A percentile compares a stretch with the other conserved stretches of the same genome.
These are phyloP conservation scores for Simplicillium aogashimaense DNA, from an alignment of 2,329 filamentous ascomycete species.

Conservation along the genomic window DNA sequence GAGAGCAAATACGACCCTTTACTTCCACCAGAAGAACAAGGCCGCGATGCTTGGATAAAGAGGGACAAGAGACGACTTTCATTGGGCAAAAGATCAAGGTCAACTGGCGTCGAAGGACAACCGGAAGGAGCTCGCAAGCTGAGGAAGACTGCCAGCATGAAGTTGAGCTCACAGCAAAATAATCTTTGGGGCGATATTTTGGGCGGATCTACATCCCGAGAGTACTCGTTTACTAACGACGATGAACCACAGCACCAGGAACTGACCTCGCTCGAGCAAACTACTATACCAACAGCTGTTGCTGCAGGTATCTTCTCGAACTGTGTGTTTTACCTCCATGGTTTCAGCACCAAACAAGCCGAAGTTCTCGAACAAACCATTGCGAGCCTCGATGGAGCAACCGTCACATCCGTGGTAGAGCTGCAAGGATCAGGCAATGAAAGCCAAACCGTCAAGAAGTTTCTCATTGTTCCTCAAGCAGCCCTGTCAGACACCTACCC, in stretches of 20 bases:
- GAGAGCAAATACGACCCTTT: constrained; percentile 76
- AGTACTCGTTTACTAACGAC: constrained; percentile 21
- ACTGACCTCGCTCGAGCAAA: constrained; percentile 1
- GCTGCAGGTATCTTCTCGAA: constrained; percentile 38
- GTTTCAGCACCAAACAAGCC: constrained; percentile 44
- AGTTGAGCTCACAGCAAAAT: constrained; percentile 68
- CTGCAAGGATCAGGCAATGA: constrained; percentile 18
- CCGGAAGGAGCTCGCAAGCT: constrained; percentile 68
- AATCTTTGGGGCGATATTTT: constrained; percentile 89
- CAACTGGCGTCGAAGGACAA: constrained; percentile 28
- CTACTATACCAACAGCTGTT: constrained; percentile 9
- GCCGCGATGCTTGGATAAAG: constrained; percentile 63
- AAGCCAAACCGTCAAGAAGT: constrained; percentile 25
- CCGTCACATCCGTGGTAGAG: constrained; percentile 32
- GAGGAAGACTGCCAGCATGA: constrained; percentile 77
- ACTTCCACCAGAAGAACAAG: constrained; percentile 60
- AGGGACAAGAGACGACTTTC: constrained; percentile 33
- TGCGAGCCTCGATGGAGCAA: constrained; percentile 33
- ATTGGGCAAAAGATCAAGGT: constrained; percentile 50
- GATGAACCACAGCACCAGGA: constrained; percentile 5
- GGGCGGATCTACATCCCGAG: constrained; percentile 29
- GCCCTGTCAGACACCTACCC: constrained; percentile 36
- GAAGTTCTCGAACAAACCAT: constrained; percentile 37
- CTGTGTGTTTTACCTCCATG: constrained; percentile 50
- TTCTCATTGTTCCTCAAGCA: constrained; percentile 45